A percentile compares a stretch with the other conserved stretches of the same genome.
Evolutionary conservation across 2,329 filamentous ascomycete genomes (phyloP).

Genomic region (Paecilomyces niveus): DNA sequence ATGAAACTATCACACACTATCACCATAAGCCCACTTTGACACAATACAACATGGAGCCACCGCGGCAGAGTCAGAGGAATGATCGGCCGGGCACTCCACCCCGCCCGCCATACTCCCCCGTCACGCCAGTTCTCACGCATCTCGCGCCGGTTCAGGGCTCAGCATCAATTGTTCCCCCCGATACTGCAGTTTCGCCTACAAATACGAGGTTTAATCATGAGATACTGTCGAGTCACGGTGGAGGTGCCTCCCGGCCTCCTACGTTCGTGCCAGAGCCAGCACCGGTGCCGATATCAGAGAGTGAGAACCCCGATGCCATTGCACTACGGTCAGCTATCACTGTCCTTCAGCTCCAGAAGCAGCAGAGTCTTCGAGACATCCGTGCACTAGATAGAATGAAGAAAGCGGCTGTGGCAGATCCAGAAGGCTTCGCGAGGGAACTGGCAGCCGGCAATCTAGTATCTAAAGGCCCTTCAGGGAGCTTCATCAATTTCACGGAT

Average conservation of each 20-base stretch:
- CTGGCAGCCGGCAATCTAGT: constrained; percentile 56
- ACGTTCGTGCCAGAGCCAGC: constrained; percentile 28
- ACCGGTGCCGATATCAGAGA: constrained; percentile 40
- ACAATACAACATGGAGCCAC: constrained; percentile 27
- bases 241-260: constrained; percentile 10
- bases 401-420: constrained; percentile 61
- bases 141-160: constrained; percentile 21
- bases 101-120: constrained; percentile 40
- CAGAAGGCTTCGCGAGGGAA: constrained; percentile 64
- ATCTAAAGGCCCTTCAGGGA: constrained; percentile 22
- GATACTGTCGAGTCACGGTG: constrained; percentile 5
- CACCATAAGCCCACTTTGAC: background rate
- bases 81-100: constrained; percentile 32
- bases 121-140: constrained; percentile 38
- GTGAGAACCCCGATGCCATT: constrained; percentile 73
- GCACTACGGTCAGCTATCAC: constrained; percentile 80
- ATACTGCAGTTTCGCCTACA: constrained; percentile 20
- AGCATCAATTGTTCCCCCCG: constrained; percentile 26
- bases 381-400: constrained; percentile 63
- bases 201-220: constrained; percentile 6
- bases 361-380: constrained; percentile 70
- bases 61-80: constrained; percentile 9
- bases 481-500: constrained; percentile 30
- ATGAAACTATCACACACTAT: background rate
- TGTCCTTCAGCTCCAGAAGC: constrained; percentile 77